Percentiles rank a stretch among this genome's conserved stretches.
Evolutionary conservation across 2,329 filamentous ascomycete species (phyloP).

Genomic region (Ophiostoma sp.): DNA sequence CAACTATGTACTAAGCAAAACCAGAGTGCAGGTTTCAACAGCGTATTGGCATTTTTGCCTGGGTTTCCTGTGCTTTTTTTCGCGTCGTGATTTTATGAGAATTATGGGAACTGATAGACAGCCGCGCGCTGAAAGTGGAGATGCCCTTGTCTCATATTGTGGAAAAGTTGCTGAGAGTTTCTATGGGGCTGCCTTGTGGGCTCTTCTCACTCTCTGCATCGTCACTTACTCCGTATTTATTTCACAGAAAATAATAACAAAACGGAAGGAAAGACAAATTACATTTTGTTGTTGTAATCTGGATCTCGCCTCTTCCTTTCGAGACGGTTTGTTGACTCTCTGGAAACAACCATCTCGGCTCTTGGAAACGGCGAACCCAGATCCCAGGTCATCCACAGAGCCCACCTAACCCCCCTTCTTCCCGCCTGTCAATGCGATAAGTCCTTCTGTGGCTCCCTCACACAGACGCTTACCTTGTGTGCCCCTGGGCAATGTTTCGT

Average conservation of each 20-base stretch:
- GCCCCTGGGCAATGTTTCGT: not conserved
- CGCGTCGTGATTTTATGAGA: not conserved
- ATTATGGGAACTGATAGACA: not conserved
- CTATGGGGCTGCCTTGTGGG: not conserved
- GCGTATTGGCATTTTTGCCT: too few species aligned
- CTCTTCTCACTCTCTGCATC: not conserved
- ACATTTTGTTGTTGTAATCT: not conserved
- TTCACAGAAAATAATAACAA: not conserved
- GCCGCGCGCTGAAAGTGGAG: not conserved
- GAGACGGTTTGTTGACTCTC: not conserved
- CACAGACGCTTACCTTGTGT: not conserved
- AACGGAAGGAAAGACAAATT: not conserved
- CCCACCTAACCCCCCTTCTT: not conserved
- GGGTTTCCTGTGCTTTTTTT: not conserved
- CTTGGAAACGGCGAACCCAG: not conserved
- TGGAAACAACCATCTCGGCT: not conserved
- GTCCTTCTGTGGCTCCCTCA: not conserved
- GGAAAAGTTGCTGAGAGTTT: not conserved
- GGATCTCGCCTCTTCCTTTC: not conserved
- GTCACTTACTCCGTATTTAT: too few species aligned
- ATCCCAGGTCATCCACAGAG: slow-evolving; percentile 3
- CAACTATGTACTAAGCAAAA: too few species aligned
- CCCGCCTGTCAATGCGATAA: not conserved
- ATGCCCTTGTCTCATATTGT: not conserved
- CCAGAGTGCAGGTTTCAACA: too few species aligned